Conservation (phyloP, 2,329 filamentous ascomycete species). For the Colletotrichum viniferum region DNA sequence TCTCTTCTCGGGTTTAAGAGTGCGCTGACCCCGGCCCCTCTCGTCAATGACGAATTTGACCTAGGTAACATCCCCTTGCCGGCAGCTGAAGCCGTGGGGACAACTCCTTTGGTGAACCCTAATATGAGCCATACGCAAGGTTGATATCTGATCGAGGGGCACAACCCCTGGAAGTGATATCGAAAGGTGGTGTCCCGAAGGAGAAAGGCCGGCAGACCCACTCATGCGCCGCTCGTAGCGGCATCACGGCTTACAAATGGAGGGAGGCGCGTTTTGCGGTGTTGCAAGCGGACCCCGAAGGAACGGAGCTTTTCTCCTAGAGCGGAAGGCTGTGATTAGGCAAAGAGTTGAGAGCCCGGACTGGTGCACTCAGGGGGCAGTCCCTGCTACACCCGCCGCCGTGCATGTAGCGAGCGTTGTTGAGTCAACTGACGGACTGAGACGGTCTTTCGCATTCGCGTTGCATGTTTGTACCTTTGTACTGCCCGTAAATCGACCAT, state of each 20-base stretch:
- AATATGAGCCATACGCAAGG: not conserved
- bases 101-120: not conserved
- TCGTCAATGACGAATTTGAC: not conserved
- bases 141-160: not conserved
- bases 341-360: not conserved
- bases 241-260: slow-evolving; percentile 2
- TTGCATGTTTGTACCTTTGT: not conserved
- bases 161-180: not conserved
- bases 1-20: not conserved
- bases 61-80: not conserved
- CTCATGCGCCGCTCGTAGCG: slow-evolving; percentile 5
- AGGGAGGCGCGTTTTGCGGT: not conserved
- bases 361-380: not conserved
- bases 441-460: not conserved
- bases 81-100: not conserved
- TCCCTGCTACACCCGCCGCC: not conserved
- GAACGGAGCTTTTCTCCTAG: not conserved
- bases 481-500: not conserved
- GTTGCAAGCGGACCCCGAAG: slow-evolving; percentile 16
- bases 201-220: not conserved
- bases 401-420: not conserved
- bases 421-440: not conserved
- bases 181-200: not conserved
- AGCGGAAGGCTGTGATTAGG: not conserved
- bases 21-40: not conserved